Percentiles rank a stretch among this genome's conserved stretches.
phyloP scores from a whole-genome alignment of 1,139 yeast genomes.

The Lizanozyma gosingica region DNA sequence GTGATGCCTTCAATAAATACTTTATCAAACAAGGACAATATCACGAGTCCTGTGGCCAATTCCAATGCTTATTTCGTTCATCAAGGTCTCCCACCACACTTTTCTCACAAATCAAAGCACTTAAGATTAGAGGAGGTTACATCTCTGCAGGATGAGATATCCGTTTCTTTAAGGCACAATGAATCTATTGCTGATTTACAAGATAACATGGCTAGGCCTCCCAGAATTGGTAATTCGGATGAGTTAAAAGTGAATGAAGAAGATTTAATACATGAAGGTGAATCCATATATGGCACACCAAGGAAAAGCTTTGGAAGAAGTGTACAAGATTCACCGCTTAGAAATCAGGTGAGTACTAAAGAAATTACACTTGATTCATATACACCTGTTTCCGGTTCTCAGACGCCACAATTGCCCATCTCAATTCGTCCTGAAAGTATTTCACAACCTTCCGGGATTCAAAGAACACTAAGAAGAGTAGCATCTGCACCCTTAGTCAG shows the following conservation, averaged over 20 bases:
- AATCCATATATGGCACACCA: neutral
- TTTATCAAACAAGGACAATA: slow-evolving; percentile 2
- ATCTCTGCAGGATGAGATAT: slow-evolving; percentile 13
- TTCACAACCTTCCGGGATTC: slow-evolving; percentile 28
- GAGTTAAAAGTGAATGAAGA: slow-evolving; percentile 3
- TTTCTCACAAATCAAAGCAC: slow-evolving; percentile 8
- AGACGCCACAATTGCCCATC: slow-evolving; percentile 1
- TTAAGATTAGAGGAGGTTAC: neutral
- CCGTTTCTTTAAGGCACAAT: slow-evolving; percentile 33
- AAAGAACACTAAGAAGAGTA: slow-evolving; percentile 56
- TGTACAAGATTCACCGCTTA: neutral
- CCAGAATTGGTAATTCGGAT: slow-evolving; percentile 9
- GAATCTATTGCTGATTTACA: slow-evolving; percentile 24
- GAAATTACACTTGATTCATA: slow-evolving; percentile 2
- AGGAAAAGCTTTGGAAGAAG: neutral
- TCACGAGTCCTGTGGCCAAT: slow-evolving; percentile 22
- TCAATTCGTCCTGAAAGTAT: slow-evolving; percentile 4
- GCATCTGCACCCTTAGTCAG: slow-evolving; percentile 70
- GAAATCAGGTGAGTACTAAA: neutral
- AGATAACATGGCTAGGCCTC: slow-evolving; percentile 13
- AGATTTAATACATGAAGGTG: neutral
- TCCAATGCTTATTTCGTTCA: slow-evolving; percentile 44
- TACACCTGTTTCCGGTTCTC: neutral
- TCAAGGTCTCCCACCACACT: slow-evolving; percentile 49
- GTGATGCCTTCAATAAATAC: neutral